Evolutionary conservation across 2,329 filamentous ascomycete genomes (phyloP).

Genomic region (Didymella sp.): DNA sequence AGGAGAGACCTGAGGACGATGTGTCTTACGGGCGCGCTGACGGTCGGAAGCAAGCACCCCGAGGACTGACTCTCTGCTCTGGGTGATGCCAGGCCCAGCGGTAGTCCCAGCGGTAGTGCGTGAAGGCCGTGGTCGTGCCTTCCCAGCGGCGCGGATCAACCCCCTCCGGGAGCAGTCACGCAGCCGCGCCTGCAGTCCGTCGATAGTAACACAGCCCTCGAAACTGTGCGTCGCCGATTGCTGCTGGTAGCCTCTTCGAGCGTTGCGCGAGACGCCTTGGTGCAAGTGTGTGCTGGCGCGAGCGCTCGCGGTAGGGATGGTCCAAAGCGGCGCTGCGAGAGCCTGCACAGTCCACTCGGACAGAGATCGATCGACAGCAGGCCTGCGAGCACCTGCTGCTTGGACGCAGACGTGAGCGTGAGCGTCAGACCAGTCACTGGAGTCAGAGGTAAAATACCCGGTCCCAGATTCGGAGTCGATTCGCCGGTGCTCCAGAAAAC

Average conservation of each 20-base stretch:
- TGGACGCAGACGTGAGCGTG: constrained; percentile 3
- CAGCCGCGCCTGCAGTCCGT: constrained; percentile 23
- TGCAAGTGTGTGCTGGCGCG: constrained; percentile 11
- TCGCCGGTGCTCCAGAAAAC: constrained; percentile 13
- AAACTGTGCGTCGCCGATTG: constrained; percentile 17
- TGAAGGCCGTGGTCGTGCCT: constrained; percentile 10
- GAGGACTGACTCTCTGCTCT: neutral
- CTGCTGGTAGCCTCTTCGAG: constrained; percentile 25
- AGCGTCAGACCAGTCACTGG: constrained; percentile 20
- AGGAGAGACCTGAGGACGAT: constrained; percentile 34
- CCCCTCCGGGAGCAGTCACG: constrained; percentile 23
- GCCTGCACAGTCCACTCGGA: constrained; percentile 24
- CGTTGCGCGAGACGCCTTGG: constrained; percentile 15
- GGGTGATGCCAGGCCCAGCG: neutral
- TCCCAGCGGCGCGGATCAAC: constrained; percentile 32
- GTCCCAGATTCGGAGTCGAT: constrained; percentile 15
- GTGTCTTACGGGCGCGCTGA: constrained; percentile 21
- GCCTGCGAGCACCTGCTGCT: constrained; percentile 34
- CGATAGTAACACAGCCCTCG: constrained; percentile 15
- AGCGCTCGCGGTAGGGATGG: constrained; percentile 24
- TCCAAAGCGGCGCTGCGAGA: constrained; percentile 18
- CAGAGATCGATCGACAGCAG: constrained; percentile 41
- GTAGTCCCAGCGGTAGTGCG: neutral
- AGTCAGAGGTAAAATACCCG: constrained; percentile 14
- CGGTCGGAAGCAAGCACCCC: constrained; percentile 35